A percentile compares a stretch with the other conserved stretches of the same genome.
Conservation (phyloP, 129 eudicot genomes). For the Artemisia tridentata region DNA sequence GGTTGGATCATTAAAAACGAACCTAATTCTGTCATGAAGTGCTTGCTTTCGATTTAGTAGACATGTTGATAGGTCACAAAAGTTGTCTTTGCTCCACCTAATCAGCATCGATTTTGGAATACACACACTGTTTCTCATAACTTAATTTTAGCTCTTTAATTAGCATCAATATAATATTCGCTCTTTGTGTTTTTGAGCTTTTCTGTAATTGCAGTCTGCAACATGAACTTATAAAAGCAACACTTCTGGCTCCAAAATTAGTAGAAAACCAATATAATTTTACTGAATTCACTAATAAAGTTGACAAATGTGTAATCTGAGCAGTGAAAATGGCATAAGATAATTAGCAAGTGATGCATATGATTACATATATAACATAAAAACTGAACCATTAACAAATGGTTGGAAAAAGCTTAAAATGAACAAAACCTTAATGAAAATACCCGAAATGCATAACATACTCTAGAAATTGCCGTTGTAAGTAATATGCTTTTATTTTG, state of each 20-base stretch:
- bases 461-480: too few relatives aligned
- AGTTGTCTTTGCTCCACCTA: conserved; percentile 14
- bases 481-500: too few relatives aligned
- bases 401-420: too few relatives aligned
- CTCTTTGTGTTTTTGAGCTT: neutral
- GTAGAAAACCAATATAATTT: neutral
- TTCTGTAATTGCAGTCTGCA: neutral
- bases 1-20: conserved; percentile 18
- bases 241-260: conserved; percentile 2
- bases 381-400: conserved; percentile 7
- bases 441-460: too few relatives aligned
- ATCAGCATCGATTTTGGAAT: conserved; percentile 13
- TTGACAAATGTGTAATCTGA: neutral
- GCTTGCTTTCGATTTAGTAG: conserved; percentile 9
- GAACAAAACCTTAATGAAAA: too few relatives aligned
- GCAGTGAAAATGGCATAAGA: conserved; percentile 22
- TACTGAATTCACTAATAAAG: neutral
- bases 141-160: neutral
- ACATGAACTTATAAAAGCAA: neutral
- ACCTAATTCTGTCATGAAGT: conserved; percentile 8
- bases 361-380: conserved; percentile 18
- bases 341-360: conserved; percentile 19
- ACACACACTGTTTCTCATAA: neutral
- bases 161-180: neutral
- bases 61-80: conserved; percentile 12